phyloP scores from a whole-genome alignment of 345 rosid species.

The Litchi chinensis region DNA sequence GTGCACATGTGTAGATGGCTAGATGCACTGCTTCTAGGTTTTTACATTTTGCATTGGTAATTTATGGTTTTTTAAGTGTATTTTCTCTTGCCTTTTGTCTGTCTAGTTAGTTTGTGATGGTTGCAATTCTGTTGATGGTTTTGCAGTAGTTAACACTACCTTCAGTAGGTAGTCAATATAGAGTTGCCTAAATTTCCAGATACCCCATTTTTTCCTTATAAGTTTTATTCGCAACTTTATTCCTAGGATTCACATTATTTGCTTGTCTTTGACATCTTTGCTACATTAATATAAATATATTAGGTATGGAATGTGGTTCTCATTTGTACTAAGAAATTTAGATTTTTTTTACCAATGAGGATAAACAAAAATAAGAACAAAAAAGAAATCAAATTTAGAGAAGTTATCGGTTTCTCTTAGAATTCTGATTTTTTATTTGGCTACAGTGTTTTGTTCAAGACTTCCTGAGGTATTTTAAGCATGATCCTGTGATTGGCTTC shows the following conservation, averaged over 20 bases:
- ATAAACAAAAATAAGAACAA: background rate
- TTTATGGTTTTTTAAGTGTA: background rate
- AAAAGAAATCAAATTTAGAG: no score
- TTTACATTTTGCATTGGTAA: background rate
- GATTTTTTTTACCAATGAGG: background rate
- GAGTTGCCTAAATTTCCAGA: background rate
- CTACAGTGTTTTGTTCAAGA: background rate
- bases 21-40: background rate
- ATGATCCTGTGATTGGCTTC: background rate
- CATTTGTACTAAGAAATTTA: background rate
- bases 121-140: background rate
- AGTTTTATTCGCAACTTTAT: background rate
- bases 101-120: background rate
- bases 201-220: background rate
- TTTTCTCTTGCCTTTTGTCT: background rate
- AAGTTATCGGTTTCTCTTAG: background rate
- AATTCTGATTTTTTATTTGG: background rate
- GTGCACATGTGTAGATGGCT: background rate
- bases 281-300: background rate
- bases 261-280: background rate
- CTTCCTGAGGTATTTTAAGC: background rate
- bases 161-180: background rate
- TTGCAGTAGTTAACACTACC: background rate
- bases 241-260: background rate
- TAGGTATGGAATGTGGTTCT: background rate